phyloP scores from a whole-genome alignment of 768 basidiomycete species.

The Gymnopilus junonius region DNA sequence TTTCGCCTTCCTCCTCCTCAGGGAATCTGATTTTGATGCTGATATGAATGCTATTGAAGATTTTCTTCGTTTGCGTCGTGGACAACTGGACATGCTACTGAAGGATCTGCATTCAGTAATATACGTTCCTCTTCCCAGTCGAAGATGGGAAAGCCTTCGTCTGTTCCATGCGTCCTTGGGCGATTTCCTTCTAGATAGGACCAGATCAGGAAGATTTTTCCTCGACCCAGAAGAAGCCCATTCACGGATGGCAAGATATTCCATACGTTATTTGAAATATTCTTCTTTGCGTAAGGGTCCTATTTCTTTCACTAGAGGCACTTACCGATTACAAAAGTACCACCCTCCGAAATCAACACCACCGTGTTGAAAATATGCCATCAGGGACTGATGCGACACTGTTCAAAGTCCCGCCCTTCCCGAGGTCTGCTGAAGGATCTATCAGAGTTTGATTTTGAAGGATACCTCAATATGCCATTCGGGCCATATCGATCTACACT shows the following conservation, averaged over 20 bases:
- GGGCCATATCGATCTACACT: neutral
- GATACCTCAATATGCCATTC: neutral
- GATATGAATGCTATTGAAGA: neutral
- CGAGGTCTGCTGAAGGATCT: neutral
- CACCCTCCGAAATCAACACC: neutral
- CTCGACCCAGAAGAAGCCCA: neutral
- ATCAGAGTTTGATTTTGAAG: neutral
- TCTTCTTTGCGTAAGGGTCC: neutral
- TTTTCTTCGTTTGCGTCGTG: neutral
- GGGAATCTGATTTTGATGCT: no score
- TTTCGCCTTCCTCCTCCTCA: neutral
- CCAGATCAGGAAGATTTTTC: neutral
- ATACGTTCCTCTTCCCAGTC: neutral
- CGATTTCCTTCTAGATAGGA: slow-evolving; percentile 8
- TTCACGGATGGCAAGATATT: neutral
- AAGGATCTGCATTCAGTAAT: neutral
- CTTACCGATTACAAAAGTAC: neutral
- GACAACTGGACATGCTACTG: neutral
- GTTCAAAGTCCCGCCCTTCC: neutral
- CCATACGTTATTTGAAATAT: neutral
- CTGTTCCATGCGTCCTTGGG: slow-evolving; percentile 4
- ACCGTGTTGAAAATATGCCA: neutral
- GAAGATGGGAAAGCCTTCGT: neutral
- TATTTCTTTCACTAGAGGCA: neutral
- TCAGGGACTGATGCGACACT: neutral